Evolutionary conservation across 192 early-diverging fungal species (phyloP).

Genomic region (Haplosporangium gracile): DNA sequence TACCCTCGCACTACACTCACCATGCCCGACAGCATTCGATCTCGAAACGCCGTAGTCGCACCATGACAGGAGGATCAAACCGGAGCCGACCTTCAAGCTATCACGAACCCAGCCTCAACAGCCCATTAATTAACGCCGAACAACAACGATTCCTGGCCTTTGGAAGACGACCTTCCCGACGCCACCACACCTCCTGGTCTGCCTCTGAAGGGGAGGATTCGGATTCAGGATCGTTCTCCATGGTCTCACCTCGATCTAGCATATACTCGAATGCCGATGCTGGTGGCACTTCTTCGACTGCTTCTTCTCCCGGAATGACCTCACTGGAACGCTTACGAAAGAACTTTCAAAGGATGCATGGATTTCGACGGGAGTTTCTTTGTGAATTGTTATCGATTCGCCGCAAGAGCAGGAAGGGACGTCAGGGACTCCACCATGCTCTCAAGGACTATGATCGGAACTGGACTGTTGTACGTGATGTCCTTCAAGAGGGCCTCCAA

Average conservation of each 20-base stretch:
- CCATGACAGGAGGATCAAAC: slow-evolving; percentile 17
- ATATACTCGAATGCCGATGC: slow-evolving; percentile 28
- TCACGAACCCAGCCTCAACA: slow-evolving; percentile 20
- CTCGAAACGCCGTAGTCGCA: slow-evolving; percentile 24
- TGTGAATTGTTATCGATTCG: slow-evolving; percentile 64
- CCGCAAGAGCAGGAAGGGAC: slow-evolving; percentile 64
- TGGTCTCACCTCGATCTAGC: slow-evolving; percentile 44
- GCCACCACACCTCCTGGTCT: slow-evolving; percentile 45
- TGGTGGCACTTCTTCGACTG: slow-evolving; percentile 18
- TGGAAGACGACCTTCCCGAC: slow-evolving; percentile 10
- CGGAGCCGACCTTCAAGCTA: slow-evolving; percentile 37
- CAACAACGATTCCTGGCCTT: background rate
- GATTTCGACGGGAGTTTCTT: slow-evolving; percentile 68
- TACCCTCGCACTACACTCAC: slow-evolving; percentile 29
- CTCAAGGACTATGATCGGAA: slow-evolving; percentile 60
- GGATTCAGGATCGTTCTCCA: slow-evolving; percentile 17
- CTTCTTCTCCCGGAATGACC: slow-evolving; percentile 29
- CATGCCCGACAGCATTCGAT: slow-evolving; percentile 36
- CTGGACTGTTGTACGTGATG: slow-evolving; percentile 55
- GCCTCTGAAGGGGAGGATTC: slow-evolving; percentile 55
- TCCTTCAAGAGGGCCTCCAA: slow-evolving; percentile 47
- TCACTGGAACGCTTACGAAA: slow-evolving; percentile 63
- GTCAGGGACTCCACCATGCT: slow-evolving; percentile 53
- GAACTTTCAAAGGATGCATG: slow-evolving; percentile 64
- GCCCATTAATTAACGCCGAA: background rate